Evolutionary conservation across 2,329 filamentous ascomycete genomes (phyloP).

Genomic region (Golovinomyces cichoracearum): DNA sequence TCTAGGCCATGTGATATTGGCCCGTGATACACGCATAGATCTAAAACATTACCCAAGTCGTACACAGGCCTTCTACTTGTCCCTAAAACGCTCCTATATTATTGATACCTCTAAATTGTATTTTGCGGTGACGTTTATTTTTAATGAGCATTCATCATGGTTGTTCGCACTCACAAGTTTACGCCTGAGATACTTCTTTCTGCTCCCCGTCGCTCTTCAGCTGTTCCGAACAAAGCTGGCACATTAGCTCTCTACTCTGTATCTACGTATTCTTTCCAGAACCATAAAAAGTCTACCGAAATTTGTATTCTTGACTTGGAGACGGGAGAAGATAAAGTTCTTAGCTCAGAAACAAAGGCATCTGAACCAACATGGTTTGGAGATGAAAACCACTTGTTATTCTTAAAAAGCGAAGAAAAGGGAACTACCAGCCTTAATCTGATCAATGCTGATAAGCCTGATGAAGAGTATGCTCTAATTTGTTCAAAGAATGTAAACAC

Average conservation of each 20-base stretch:
- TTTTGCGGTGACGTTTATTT: no score
- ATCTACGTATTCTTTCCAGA: conserved; percentile 56
- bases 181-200: conserved; percentile 54
- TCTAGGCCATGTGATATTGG: no score
- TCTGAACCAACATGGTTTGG: conserved; percentile 51
- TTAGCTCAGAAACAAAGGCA: conserved; percentile 38
- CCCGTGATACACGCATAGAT: no score
- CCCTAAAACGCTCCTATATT: no score
- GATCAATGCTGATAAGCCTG: conserved; percentile 9
- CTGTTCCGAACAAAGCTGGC: conserved; percentile 41
- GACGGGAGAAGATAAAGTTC: conserved; percentile 34
- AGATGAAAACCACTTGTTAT: conserved; percentile 11
- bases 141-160: no score
- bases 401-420: conserved; percentile 28
- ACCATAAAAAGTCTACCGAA: conserved; percentile 41
- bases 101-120: no score
- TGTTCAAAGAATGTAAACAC: no score
- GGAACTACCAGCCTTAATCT: conserved; percentile 12
- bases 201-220: conserved; percentile 45
- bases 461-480: conserved; percentile 14
- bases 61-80: no score
- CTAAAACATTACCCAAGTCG: no score
- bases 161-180: conserved; percentile 42
- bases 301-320: conserved; percentile 45
- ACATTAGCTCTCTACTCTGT: conserved; percentile 39